Base-by-base conservation (phyloP, 345 rosid species). In the Citrus cavaleriei region DNA sequence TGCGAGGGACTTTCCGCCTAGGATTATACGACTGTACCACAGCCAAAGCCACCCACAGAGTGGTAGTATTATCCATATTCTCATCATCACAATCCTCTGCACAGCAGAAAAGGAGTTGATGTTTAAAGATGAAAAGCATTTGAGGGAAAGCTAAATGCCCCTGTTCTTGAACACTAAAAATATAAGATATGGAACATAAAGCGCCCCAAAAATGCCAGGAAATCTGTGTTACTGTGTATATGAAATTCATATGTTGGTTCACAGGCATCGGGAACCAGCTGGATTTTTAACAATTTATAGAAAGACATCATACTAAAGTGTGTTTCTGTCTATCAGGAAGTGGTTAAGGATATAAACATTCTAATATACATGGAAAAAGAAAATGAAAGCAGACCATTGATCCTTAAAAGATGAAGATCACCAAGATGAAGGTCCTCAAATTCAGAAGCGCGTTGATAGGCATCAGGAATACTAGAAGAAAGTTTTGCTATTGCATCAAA, bases 401-500 rank as follows among this genome's bases (percentile, higher is more conserved):
- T 79, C 79, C 83, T 81, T 57, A 93, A 83, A 73, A 95, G 93
- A 83, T 95, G 98, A 60, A 93, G 86, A 81, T 95, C 97, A 58
- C 98, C 97, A 78, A 91, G 95, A 79, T 93, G 90, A 77, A 95
- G 93, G 83, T 95, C 97, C 77, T 79, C 82, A 79, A 89, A 88
- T 78, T 90, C 88, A 18, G 84, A 88, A 74, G 97, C 98, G 32
- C 83, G 74, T 55, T 78, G 88, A 80, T 95, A 93, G 27, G 92
- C 88, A 60, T 79, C 87, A n/a, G 89, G 86, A 77, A 93, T 77
- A 70, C 72, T 77, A 68, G 73, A 55, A 66, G 95, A 93, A 68
- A 93, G 84, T 75, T 86, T 89, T 46, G 85, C 85, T 75, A 95
- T 77, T 10, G 94, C 93, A 83, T 89, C 83, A 80, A 95, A 91